Evolutionary conservation across 2,329 filamentous ascomycete species (phyloP).

Genomic region (Plenodomus biglobosus): DNA sequence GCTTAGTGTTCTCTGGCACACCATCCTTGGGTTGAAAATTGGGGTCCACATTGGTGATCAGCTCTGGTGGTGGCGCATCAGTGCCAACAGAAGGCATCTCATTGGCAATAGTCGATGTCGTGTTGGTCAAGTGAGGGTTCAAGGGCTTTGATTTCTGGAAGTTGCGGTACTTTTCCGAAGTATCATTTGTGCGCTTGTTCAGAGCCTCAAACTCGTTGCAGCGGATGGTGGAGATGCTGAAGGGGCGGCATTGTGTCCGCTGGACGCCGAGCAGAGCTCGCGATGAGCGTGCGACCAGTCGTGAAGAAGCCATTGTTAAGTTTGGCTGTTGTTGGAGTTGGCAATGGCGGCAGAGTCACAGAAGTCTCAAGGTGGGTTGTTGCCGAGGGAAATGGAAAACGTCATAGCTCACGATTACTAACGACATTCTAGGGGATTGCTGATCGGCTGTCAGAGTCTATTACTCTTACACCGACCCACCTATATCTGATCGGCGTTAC

Average conservation of each 20-base stretch:
- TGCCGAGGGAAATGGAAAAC: conserved; percentile 26
- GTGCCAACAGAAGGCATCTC: conserved; percentile 63
- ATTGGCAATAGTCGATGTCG: conserved; percentile 64
- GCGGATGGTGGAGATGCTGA: conserved; percentile 43
- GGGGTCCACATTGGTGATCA: conserved; percentile 59
- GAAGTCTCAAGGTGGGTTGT: conserved; percentile 9
- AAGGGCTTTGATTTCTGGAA: conserved; percentile 59
- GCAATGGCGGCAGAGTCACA: conserved; percentile 18
- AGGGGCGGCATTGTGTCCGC: conserved; percentile 39
- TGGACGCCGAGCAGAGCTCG: conserved; percentile 44
- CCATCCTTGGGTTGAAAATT: conserved; percentile 62
- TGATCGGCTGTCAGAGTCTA: conserved; percentile 21
- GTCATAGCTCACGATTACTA: conserved; percentile 29
- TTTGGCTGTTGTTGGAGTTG: conserved; percentile 6
- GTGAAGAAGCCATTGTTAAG: conserved; percentile 50
- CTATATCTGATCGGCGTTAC: not conserved
- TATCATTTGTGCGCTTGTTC: conserved; percentile 57
- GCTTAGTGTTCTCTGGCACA: conserved; percentile 63
- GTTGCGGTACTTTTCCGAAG: conserved; percentile 56
- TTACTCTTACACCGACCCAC: conserved; percentile 12
- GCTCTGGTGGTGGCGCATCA: conserved; percentile 60
- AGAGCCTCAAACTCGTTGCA: conserved; percentile 44
- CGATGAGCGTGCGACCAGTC: conserved; percentile 50
- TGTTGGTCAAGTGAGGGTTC: conserved; percentile 66
- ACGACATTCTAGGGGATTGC: conserved; percentile 5